These are phyloP conservation scores for Raddia distichophylla DNA, from an alignment of 176 grass and related monocot genomes.

Conservation along the genomic window DNA sequence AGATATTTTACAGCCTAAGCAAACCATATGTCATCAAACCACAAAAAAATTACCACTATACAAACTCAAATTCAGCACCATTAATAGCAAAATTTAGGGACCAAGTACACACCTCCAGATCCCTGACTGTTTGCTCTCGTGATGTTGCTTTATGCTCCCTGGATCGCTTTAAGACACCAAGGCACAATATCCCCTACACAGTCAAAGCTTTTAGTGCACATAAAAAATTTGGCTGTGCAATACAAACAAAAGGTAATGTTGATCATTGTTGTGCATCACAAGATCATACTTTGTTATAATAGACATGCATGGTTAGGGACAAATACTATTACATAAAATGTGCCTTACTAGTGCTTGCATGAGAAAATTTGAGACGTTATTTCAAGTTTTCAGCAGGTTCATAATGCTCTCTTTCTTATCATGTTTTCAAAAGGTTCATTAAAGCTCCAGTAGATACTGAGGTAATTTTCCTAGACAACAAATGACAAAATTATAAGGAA, in stretches of 20 bases:
- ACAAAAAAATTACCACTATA: background rate
- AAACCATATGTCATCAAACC: constrained; percentile 10
- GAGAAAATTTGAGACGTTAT: background rate
- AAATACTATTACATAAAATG: background rate
- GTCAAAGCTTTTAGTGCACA: constrained; percentile 36
- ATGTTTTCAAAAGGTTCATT: background rate
- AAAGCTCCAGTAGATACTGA: background rate
- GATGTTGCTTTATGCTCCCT: constrained; percentile 74
- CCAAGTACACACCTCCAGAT: constrained; percentile 65
- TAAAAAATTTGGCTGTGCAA: constrained; percentile 1
- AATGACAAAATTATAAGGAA: background rate
- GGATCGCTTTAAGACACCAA: constrained; percentile 74
- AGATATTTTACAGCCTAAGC: background rate
- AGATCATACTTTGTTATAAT: background rate
- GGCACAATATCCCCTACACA: constrained; percentile 79
- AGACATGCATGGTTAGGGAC: background rate
- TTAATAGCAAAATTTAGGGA: constrained; percentile 21
- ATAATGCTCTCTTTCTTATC: background rate
- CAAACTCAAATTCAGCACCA: background rate
- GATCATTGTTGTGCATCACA: constrained; percentile 15
- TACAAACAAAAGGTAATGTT: constrained; percentile 14
- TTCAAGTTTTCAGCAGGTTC: constrained; percentile 16
- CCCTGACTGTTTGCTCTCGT: constrained; percentile 74
- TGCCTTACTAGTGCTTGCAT: background rate
- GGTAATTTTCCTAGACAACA: constrained; percentile 18